Percentiles rank a stretch among this genome's conserved stretches.
These are phyloP conservation scores for Conidiobolus coronatus DNA, from an alignment of 371 early-diverging fungal genomes.

Conservation along the genomic window DNA sequence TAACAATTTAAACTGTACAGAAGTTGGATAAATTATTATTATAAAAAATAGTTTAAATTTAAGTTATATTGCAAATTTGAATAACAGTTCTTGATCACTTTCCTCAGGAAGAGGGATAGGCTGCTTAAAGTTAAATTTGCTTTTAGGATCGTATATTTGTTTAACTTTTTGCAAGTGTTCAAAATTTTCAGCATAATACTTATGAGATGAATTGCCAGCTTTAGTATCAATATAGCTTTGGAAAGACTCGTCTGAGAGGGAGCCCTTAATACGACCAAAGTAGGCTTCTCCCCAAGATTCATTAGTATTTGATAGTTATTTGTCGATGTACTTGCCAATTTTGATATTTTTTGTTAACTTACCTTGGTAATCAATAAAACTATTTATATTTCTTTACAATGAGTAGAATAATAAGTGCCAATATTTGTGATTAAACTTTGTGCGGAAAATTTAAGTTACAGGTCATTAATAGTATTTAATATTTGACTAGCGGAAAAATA, in stretches of 20 bases:
- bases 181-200: slow-evolving; percentile 13
- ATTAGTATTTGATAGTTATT: neutral
- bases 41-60: too few relatives aligned
- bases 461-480: too few relatives aligned
- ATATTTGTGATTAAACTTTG: too few relatives aligned
- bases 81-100: neutral
- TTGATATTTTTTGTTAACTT: too few relatives aligned
- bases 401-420: too few relatives aligned
- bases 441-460: too few relatives aligned
- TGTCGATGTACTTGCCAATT: neutral
- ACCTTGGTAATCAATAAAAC: too few relatives aligned
- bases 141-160: slow-evolving; percentile 11
- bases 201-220: neutral
- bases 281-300: neutral
- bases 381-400: too few relatives aligned
- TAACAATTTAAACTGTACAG: too few relatives aligned
- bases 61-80: too few relatives aligned
- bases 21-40: too few relatives aligned
- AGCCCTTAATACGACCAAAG: neutral
- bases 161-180: slow-evolving; percentile 11
- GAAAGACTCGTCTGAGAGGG: neutral
- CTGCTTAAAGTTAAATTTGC: slow-evolving; percentile 14
- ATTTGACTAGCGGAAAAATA: too few relatives aligned
- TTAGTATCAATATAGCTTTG: neutral
- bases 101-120: slow-evolving; percentile 10